Percentiles rank a stretch among this genome's conserved stretches.
Evolutionary conservation across 208 protist genomes (phyloP).

Genomic region (Acanthamoeba comandoni): DNA sequence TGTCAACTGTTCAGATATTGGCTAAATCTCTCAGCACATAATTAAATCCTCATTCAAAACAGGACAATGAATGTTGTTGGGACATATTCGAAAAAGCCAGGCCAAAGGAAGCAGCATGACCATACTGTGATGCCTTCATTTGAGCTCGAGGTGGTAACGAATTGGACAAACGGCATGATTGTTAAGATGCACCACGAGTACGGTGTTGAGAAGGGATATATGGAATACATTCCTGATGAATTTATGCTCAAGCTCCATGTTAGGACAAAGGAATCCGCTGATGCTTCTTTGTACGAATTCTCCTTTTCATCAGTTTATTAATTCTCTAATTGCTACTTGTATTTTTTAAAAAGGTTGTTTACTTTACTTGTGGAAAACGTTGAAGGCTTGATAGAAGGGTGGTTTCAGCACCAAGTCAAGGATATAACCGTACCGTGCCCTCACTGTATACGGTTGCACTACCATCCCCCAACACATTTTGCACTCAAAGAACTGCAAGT

Average conservation of each 20-base stretch:
- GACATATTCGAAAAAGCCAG: slow-evolving; percentile 26
- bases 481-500: slow-evolving; percentile 37
- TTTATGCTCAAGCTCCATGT: slow-evolving; percentile 74
- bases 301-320: not conserved
- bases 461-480: slow-evolving; percentile 54
- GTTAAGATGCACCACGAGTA: not conserved
- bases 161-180: slow-evolving; percentile 72
- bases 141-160: slow-evolving; percentile 26
- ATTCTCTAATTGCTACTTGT: not conserved
- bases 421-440: slow-evolving; percentile 48
- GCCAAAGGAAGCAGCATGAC: not conserved
- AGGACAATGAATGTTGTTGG: slow-evolving; percentile 66
- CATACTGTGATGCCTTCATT: too few species aligned
- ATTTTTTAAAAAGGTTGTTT: slow-evolving; percentile 23
- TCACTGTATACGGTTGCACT: slow-evolving; percentile 53
- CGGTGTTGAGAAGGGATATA: slow-evolving; percentile 41
- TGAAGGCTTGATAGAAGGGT: slow-evolving; percentile 72
- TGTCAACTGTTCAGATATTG: too few species aligned
- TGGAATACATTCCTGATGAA: slow-evolving; percentile 74
- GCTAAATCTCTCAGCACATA: not conserved
- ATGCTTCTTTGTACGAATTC: slow-evolving; percentile 47
- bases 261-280: not conserved
- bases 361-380: slow-evolving; percentile 64
- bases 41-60: not conserved
- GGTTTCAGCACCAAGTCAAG: slow-evolving; percentile 74